phyloP scores from a whole-genome alignment of 148 eudicot genomes.

The Talinum fruticosum region DNA sequence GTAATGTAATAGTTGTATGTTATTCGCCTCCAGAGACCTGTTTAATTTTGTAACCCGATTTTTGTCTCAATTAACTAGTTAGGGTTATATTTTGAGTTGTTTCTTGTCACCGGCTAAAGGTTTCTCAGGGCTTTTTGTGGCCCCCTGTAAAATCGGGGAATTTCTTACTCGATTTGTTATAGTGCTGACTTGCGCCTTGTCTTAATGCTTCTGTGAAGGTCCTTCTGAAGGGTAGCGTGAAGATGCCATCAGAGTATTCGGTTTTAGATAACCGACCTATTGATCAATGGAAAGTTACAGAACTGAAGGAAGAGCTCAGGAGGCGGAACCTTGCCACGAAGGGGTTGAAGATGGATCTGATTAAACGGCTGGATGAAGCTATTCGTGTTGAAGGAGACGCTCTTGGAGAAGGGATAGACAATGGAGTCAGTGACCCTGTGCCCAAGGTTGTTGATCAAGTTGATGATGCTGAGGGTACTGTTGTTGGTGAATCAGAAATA shows the following conservation, averaged over 20 bases:
- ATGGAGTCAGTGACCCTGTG: conserved; percentile 23
- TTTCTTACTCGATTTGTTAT: too few relatives aligned
- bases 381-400: conserved; percentile 53
- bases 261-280: conserved; percentile 71
- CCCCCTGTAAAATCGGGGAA: too few relatives aligned
- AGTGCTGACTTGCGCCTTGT: too few relatives aligned
- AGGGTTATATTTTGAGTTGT: not conserved
- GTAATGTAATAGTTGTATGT: too few relatives aligned
- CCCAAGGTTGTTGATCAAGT: conserved; percentile 22
- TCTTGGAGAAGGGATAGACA: conserved; percentile 20
- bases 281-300: conserved; percentile 90
- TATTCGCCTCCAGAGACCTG: not conserved
- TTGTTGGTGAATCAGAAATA: not conserved
- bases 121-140: too few relatives aligned
- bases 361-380: conserved; percentile 68
- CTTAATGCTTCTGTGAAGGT: too few relatives aligned
- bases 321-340: conserved; percentile 58
- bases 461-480: not conserved
- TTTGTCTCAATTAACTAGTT: not conserved
- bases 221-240: not conserved
- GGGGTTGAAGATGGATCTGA: conserved; percentile 83
- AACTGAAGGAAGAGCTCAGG: conserved; percentile 88
- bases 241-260: conserved; percentile 48
- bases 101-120: not conserved
- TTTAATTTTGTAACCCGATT: not conserved